Evolutionary conservation across 1,284 basidiomycete species (phyloP).

Genomic region (Apiotrichum gracile): DNA sequence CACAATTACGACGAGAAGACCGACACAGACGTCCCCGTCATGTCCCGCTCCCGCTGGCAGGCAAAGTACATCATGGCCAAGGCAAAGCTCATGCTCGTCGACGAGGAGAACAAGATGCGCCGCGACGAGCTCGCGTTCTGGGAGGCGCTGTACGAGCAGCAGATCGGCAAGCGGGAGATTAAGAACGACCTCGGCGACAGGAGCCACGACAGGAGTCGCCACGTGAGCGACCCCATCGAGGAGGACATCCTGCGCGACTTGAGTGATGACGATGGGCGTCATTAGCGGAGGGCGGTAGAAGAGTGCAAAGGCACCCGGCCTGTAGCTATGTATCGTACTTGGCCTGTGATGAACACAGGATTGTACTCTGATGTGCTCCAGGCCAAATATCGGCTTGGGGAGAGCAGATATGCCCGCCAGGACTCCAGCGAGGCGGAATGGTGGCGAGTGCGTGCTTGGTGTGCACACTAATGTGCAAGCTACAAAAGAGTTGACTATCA

Average conservation of each 20-base stretch:
- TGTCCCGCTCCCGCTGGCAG: slow-evolving; percentile 32
- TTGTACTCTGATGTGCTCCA: slow-evolving; percentile 1
- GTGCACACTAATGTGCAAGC: no score
- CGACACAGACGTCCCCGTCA: slow-evolving; percentile 23
- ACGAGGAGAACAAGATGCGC: slow-evolving; percentile 43
- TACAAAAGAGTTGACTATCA: no score
- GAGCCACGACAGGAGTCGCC: neutral
- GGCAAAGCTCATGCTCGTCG: slow-evolving; percentile 43
- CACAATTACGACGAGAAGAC: slow-evolving; percentile 17
- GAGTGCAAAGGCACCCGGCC: neutral
- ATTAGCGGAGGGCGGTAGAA: neutral
- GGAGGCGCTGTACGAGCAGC: neutral
- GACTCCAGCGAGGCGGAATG: no score
- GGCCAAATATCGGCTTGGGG: no score
- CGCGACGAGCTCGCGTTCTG: slow-evolving; percentile 23
- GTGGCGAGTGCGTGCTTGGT: no score
- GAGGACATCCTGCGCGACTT: neutral
- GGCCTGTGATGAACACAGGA: slow-evolving; percentile 2
- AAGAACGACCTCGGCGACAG: no score
- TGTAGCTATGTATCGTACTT: neutral
- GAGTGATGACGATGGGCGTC: no score
- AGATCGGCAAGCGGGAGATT: neutral
- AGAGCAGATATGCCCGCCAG: no score
- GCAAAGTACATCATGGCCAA: slow-evolving; percentile 41
- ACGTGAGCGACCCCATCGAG: neutral